Percentiles rank a stretch among this genome's conserved stretches.
phyloP scores from a whole-genome alignment of 2,329 filamentous ascomycete genomes.

The Macrophomina tecta region DNA sequence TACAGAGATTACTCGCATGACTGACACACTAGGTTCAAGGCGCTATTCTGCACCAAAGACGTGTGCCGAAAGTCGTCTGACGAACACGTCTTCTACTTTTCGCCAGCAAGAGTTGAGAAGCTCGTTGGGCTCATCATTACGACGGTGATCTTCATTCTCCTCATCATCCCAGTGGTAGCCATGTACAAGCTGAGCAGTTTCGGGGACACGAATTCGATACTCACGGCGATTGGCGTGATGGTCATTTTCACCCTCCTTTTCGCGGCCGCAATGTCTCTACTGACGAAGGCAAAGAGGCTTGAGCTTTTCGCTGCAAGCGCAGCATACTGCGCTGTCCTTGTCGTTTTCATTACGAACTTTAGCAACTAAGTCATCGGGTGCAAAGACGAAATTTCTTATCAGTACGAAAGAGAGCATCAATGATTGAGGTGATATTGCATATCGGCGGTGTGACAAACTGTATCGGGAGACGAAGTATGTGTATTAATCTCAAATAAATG shows the following conservation, averaged over 20 bases:
- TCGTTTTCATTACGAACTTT: conserved; percentile 49
- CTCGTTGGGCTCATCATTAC: conserved; percentile 52
- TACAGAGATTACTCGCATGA: not conserved
- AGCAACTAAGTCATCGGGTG: not conserved
- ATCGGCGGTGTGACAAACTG: too few relatives aligned
- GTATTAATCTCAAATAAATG: too few relatives aligned
- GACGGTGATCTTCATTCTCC: conserved; percentile 48
- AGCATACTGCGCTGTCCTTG: conserved; percentile 47
- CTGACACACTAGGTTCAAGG: not conserved
- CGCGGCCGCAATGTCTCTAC: conserved; percentile 44
- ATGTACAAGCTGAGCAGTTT: conserved; percentile 47
- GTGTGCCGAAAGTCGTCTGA: conserved; percentile 40
- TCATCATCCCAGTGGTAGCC: conserved; percentile 48
- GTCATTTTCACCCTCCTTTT: conserved; percentile 49
- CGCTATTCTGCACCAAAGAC: not conserved
- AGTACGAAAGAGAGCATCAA: too few relatives aligned
- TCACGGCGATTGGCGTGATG: conserved; percentile 49
- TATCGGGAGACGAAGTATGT: too few relatives aligned
- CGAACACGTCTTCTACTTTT: conserved; percentile 44
- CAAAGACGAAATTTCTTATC: too few relatives aligned
- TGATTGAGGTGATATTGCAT: too few relatives aligned
- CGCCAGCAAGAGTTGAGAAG: conserved; percentile 44
- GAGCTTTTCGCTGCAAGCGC: conserved; percentile 47
- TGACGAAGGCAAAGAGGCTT: conserved; percentile 45
- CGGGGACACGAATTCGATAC: conserved; percentile 37